These are phyloP conservation scores for Umbelopsis ramanniana DNA, from an alignment of 192 early-diverging fungal genomes.

Conservation along the genomic window DNA sequence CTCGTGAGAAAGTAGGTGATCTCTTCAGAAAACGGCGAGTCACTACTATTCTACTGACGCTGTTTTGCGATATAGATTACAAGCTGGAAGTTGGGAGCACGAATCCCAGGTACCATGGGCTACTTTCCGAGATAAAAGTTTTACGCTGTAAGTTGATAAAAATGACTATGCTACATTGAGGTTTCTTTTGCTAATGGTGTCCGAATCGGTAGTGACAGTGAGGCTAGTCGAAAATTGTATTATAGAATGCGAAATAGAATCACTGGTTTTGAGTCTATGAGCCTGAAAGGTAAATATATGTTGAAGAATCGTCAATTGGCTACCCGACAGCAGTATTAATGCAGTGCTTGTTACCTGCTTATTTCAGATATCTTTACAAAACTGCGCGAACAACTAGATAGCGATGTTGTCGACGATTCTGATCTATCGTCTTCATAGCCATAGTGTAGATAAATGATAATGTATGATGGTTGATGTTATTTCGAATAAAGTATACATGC, in stretches of 20 bases:
- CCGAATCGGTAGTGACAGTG: neutral
- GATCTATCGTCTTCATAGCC: too few relatives aligned
- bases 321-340: neutral
- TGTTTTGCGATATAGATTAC: neutral
- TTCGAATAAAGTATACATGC: too few relatives aligned
- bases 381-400: too few relatives aligned
- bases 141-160: neutral
- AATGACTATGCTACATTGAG: too few relatives aligned
- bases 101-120: conserved; percentile 8
- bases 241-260: conserved; percentile 23
- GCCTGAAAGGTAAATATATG: neutral
- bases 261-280: neutral
- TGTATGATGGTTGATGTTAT: too few relatives aligned
- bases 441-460: too few relatives aligned
- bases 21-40: neutral
- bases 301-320: neutral
- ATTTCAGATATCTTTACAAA: too few relatives aligned
- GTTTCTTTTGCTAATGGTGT: neutral
- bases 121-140: neutral
- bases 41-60: neutral
- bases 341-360: neutral
- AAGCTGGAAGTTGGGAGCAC: conserved; percentile 9
- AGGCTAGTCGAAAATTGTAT: conserved; percentile 20
- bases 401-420: too few relatives aligned
- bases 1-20: neutral